phyloP scores from a whole-genome alignment of 371 early-diverging fungal genomes.

The Rhizopus delemar region DNA sequence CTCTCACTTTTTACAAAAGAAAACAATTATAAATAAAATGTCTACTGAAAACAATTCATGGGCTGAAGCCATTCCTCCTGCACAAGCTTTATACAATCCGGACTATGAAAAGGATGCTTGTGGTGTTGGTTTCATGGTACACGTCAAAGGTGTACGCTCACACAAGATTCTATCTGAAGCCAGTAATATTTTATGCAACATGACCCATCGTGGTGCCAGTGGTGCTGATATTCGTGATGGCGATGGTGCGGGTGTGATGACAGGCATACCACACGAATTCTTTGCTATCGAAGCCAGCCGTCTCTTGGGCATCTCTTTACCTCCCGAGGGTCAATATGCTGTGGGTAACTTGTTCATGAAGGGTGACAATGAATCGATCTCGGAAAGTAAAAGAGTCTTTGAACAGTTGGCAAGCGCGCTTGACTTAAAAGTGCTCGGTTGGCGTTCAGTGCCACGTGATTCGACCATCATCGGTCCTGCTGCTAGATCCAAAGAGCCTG shows the following conservation, averaged over 20 bases:
- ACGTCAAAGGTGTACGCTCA: constrained; percentile 80
- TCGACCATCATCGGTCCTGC: constrained; percentile 86
- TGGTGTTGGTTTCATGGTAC: constrained; percentile 96
- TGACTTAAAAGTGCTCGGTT: constrained; percentile 80
- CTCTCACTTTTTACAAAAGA: too few relatives aligned
- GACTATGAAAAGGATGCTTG: constrained; percentile 91
- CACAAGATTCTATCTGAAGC: constrained; percentile 91
- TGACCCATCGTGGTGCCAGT: constrained; percentile 96
- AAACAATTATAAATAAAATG: neutral
- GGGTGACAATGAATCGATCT: constrained; percentile 58
- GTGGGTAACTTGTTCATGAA: constrained; percentile 92
- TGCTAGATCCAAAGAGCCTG: constrained; percentile 87
- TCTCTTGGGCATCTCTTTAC: constrained; percentile 64
- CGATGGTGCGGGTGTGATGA: constrained; percentile 92
- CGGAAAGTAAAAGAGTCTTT: constrained; percentile 73
- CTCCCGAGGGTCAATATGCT: constrained; percentile 84
- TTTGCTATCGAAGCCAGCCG: constrained; percentile 66
- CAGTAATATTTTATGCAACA: constrained; percentile 87
- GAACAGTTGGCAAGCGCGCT: constrained; percentile 71
- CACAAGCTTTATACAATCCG: constrained; percentile 90
- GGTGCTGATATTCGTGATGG: constrained; percentile 90
- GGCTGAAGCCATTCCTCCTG: constrained; percentile 82
- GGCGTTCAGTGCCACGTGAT: constrained; percentile 91
- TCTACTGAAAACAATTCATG: constrained; percentile 59
- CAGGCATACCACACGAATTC: constrained; percentile 88